These are phyloP conservation scores for Aleurites moluccanus DNA, from an alignment of 441 rosid genomes.

Conservation along the genomic window DNA sequence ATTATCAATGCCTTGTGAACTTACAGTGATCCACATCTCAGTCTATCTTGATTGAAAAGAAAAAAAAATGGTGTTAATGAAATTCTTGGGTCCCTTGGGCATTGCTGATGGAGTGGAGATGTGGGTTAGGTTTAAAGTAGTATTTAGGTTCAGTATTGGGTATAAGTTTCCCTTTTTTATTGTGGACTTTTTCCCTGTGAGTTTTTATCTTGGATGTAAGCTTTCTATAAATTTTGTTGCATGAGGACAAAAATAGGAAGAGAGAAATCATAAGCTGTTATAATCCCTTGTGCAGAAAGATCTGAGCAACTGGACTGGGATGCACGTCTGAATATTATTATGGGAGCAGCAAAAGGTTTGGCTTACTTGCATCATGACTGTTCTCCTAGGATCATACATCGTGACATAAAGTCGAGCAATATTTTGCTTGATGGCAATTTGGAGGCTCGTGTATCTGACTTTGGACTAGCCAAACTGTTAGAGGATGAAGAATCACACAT, in stretches of 20 bases:
- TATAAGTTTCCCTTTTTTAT: background rate
- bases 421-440: slow-evolving; percentile 95
- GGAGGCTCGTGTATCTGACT: slow-evolving; percentile 98
- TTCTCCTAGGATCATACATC: slow-evolving; percentile 97
- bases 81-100: background rate
- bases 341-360: slow-evolving; percentile 98
- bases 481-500: slow-evolving; percentile 98
- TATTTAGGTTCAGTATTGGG: background rate
- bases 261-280: slow-evolving; percentile 9
- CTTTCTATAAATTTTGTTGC: slow-evolving; percentile 10
- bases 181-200: background rate
- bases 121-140: background rate
- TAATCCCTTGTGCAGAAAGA: slow-evolving; percentile 57
- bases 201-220: background rate
- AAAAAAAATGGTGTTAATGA: background rate
- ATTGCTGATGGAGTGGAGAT: background rate
- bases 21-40: background rate
- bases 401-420: slow-evolving; percentile 97
- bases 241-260: background rate
- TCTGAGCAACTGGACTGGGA: slow-evolving; percentile 95
- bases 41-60: background rate
- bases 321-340: slow-evolving; percentile 79
- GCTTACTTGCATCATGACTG: slow-evolving; percentile 98
- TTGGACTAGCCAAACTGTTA: slow-evolving; percentile 95
- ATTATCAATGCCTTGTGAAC: background rate